Base-by-base conservation (phyloP, 805 yeast species). In the Starmerella khaoyaiensis region DNA sequence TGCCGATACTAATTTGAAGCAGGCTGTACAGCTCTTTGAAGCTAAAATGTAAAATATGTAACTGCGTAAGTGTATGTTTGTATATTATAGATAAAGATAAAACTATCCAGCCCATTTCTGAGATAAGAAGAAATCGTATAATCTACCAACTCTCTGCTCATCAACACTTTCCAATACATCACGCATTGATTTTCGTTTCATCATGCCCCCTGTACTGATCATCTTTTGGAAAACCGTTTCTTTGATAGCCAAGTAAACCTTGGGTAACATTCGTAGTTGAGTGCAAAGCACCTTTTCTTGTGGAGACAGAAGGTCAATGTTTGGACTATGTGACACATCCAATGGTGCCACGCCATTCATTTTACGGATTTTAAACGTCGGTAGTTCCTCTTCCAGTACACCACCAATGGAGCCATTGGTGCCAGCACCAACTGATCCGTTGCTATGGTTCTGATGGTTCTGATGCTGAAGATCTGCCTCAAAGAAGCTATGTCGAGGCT, bases 211-310 rank as follows among this genome's bases (percentile, higher is more conserved):
- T 29, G 79, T 76, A 47, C 81, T 75, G 27, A 86, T 63, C 22
- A 93, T 72, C 54, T 86, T 95, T 49, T 93, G 72, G 65, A 90
- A 83, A 39, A 90, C 59, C 3, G 82, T 74, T 55, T 82, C 94
- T 54, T 90, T 90, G 46, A 90, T 81, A 2, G 93, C 94, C 43
- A 90, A 63, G 53, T 87, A 90, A 3, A 97, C 93, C 56, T 90
- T 87, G 12, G 99, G 98, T 39, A 79, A 60, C 9, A 93, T 77
- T 45, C 93, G 72, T 44, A 93, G 64, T 33, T 74, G 79, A 4
- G 86, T 68, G 60, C 98, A 93, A 32, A 90, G 60, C 37, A 72
- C 74, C 55, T 79, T 87, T 55, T 90, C 99, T 39, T 82, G 94
- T n/a, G 74, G 71, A 1, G 93, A 78, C 33, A 90, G 62, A 39